phyloP scores from a whole-genome alignment of 768 basidiomycete species.

The Russula earlei region DNA sequence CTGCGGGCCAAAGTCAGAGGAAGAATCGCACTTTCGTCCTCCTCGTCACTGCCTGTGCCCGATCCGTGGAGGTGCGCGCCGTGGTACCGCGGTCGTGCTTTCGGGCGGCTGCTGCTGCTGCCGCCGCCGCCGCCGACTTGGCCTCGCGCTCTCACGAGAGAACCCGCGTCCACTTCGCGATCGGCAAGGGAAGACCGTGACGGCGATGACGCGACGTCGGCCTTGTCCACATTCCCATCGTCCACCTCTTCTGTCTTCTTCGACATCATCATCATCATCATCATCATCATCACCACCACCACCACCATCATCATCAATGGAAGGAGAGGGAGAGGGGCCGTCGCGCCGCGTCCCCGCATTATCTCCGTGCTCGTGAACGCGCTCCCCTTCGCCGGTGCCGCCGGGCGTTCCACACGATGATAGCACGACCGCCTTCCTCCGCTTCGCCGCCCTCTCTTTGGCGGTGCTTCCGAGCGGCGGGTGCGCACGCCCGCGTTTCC shows the following conservation, averaged over 20 bases:
- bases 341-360: background rate
- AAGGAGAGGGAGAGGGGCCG: background rate
- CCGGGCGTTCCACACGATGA: background rate
- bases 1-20: too few relatives aligned
- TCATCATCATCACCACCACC: background rate
- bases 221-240: background rate
- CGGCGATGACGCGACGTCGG: background rate
- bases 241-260: background rate
- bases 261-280: background rate
- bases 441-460: constrained; percentile 30
- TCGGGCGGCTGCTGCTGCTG: constrained; percentile 29
- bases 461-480: constrained; percentile 32
- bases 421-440: constrained; percentile 17
- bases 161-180: background rate
- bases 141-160: too few relatives aligned
- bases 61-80: background rate
- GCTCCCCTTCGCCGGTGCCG: background rate
- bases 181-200: background rate
- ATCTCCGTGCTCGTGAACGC: background rate
- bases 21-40: too few relatives aligned
- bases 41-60: too few relatives aligned
- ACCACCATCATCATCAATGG: background rate
- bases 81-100: constrained; percentile 30
- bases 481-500: constrained; percentile 48
- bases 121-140: too few relatives aligned